Percentiles rank a stretch among this genome's conserved stretches.
Evolutionary conservation across 148 eudicot genomes (phyloP).

Genomic region (Salicornia ramosissima): DNA sequence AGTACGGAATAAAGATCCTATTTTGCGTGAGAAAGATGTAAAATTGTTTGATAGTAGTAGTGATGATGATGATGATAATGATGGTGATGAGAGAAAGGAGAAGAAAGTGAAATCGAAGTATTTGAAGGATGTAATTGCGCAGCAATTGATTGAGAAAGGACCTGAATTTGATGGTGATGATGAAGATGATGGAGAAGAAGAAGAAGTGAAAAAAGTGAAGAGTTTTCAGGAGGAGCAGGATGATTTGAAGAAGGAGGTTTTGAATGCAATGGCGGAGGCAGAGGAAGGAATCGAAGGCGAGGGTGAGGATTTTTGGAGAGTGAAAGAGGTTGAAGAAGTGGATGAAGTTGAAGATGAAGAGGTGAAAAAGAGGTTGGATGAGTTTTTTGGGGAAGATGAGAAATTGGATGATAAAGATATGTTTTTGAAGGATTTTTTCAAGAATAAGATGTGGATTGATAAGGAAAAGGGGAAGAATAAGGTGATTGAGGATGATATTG

Average conservation of each 20-base stretch:
- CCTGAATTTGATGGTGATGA: conserved; percentile 52
- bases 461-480: conserved; percentile 30
- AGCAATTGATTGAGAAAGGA: conserved; percentile 68
- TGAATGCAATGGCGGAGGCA: conserved; percentile 38
- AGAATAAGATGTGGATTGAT: conserved; percentile 71
- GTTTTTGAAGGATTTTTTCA: conserved; percentile 73
- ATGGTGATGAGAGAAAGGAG: conserved; percentile 5
- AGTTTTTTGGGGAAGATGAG: conserved; percentile 66
- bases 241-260: conserved; percentile 45
- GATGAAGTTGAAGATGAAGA: conserved; percentile 41
- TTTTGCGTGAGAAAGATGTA: conserved; percentile 41
- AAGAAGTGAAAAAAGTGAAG: conserved; percentile 28
- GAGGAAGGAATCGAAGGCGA: conserved; percentile 40
- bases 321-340: conserved; percentile 16
- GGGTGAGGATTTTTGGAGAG: conserved; percentile 25
- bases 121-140: conserved; percentile 75
- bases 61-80: conserved; percentile 15
- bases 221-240: conserved; percentile 63
- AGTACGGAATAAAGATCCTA: conserved; percentile 63
- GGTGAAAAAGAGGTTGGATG: conserved; percentile 55
- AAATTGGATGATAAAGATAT: conserved; percentile 52
- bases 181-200: conserved; percentile 26
- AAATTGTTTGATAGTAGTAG: conserved; percentile 48
- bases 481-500: conserved; percentile 24
- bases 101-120: conserved; percentile 42